Evolutionary conservation across 352 stramenopile species (phyloP).

Genomic region (Pythium diclinum): DNA sequence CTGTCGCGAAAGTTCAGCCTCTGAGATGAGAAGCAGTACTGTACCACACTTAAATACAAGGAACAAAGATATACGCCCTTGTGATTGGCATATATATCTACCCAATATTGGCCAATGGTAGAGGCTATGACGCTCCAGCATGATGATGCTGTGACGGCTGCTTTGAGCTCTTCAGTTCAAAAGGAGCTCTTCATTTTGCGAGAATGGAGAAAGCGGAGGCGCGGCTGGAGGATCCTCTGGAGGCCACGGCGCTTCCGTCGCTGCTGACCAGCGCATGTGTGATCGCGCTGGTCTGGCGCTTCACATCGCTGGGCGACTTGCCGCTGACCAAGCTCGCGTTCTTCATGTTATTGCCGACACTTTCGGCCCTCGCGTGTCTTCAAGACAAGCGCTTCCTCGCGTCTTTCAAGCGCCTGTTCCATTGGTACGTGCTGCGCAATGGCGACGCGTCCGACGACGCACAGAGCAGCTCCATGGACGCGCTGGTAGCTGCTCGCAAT

Average conservation of each 20-base stretch:
- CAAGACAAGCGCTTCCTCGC: conserved; percentile 39
- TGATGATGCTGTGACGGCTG: not conserved
- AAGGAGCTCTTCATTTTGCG: not conserved
- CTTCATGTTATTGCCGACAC: conserved; percentile 48
- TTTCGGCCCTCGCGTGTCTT: conserved; percentile 41
- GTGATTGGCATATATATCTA: not conserved
- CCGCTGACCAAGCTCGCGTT: conserved; percentile 40
- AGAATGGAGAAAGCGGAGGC: not conserved
- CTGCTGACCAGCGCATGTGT: conserved; percentile 26
- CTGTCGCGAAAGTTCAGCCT: not conserved
- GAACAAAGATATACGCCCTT: not conserved
- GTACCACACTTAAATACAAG: not conserved
- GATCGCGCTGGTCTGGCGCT: conserved; percentile 13
- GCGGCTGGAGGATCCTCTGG: conserved; percentile 13
- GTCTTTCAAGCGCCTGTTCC: conserved; percentile 32
- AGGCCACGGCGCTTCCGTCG: conserved; percentile 27
- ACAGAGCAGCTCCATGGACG: conserved; percentile 19
- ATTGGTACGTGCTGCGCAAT: conserved; percentile 19
- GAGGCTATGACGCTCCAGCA: not conserved
- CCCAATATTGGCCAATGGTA: not conserved
- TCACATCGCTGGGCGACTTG: conserved; percentile 18
- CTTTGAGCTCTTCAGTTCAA: not conserved
- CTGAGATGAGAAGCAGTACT: not conserved
- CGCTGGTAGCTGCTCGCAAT: conserved; percentile 29
- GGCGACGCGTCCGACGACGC: conserved; percentile 20